Base-by-base conservation (phyloP, 164 flowering plant genomes). In the Umbilicus rupestris region DNA sequence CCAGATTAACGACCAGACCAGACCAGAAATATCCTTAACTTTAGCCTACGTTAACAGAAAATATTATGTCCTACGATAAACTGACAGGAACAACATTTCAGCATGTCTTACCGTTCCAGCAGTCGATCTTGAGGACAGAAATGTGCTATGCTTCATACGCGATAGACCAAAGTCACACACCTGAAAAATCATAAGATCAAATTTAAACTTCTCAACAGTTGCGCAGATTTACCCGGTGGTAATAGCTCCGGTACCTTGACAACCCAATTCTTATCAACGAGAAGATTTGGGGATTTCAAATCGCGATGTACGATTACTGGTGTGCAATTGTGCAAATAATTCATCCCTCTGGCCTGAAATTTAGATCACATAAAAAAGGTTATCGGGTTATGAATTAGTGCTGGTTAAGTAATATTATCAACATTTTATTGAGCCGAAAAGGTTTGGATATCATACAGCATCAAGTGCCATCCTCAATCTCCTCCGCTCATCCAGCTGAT, bases 151-250 rank as follows among this genome's bases (percentile, higher is more conserved):
- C 81, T 93, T 90, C 85, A 90, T 85, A 69, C 90, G 72, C 50
- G 98, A 93, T 70, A 93, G 76, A 29, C 98, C 98, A 77, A 93
- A 93, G 81, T 93, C 98, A 68, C 94, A 90, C 10, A 93, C 98
- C 98, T 93, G 69, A 35, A 30, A 63, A 39, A 33, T 69, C 30
- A 71, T 55, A 50, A 67, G 22, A 39, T 52, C 29, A 55, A 9
- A 17, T 55, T 24, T 50, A 16, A 49, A 37, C n/a, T 26, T 15
- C 35, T 55, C 12, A 14, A 26, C 16, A 17, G 17, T 6, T 28
- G 28, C 8, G 33, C 8, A 28, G 11, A 22, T 12, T 28, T 12
- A 28, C 15, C 16, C 11, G 3, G 33, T 55, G 17, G 31, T 28
- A 55, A 41, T 6, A 28, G 28, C 60, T 26, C 33, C 14, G 1